Conservation (phyloP, 768 basidiomycete species). For the Naganishia friedmannii region DNA sequence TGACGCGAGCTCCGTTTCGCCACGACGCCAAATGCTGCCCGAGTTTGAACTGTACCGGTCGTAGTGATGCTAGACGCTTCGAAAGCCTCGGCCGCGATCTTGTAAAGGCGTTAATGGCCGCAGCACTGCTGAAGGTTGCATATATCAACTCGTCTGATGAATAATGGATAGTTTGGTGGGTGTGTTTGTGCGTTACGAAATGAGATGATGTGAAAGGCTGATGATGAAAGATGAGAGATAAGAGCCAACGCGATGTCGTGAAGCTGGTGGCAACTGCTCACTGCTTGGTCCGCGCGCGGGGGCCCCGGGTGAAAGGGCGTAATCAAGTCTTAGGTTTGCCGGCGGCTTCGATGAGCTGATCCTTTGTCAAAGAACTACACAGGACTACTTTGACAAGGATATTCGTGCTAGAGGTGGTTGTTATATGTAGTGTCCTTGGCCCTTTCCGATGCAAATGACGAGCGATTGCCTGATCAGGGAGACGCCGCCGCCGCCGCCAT, state of each 20-base stretch:
- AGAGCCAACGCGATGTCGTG: not conserved
- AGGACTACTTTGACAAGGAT: not conserved
- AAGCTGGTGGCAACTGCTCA: not conserved
- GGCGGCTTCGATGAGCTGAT: not conserved
- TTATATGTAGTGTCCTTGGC: too few relatives aligned
- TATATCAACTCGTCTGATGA: not conserved
- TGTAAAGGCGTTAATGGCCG: not conserved
- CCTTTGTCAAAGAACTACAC: not conserved
- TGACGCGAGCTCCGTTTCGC: not conserved
- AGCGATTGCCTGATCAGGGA: conserved; percentile 23
- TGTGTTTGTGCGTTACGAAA: too few relatives aligned
- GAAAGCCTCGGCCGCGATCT: not conserved
- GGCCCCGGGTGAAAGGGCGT: not conserved
- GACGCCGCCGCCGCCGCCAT: conserved; percentile 11
- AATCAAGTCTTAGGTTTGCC: conserved; percentile 1
- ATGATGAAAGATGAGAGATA: not conserved
- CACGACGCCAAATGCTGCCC: not conserved
- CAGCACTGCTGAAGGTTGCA: not conserved
- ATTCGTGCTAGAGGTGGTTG: too few relatives aligned
- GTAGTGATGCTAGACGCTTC: not conserved
- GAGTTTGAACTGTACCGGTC: not conserved
- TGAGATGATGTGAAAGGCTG: too few relatives aligned
- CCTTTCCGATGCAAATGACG: conserved; percentile 5
- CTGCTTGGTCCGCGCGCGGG: not conserved
- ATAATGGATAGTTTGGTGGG: not conserved